These are phyloP conservation scores for Hanseniaspora valbyensis DNA, from an alignment of 805 yeast genomes.

Conservation along the genomic window DNA sequence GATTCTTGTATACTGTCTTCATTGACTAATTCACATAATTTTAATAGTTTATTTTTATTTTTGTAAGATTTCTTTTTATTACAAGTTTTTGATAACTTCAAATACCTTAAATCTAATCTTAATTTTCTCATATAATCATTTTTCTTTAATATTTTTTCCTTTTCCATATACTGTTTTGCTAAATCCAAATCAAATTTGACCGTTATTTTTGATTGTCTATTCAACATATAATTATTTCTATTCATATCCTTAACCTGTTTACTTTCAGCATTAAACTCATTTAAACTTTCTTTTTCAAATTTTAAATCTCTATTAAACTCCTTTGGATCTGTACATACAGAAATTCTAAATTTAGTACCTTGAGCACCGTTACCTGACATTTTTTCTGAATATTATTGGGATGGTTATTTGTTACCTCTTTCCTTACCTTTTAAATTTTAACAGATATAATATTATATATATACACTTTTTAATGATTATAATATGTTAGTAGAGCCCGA, in stretches of 20 bases:
- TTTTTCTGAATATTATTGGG: conserved; percentile 29
- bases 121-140: not conserved
- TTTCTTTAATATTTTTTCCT: not conserved
- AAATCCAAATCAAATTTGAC: not conserved
- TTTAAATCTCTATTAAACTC: not conserved
- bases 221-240: not conserved
- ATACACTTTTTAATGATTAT: not conserved
- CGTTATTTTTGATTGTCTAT: not conserved
- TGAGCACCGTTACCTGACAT: conserved; percentile 94
- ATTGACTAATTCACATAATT: conserved; percentile 2
- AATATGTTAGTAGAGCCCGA: not conserved
- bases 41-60: not conserved
- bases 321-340: conserved; percentile 53
- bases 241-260: not conserved
- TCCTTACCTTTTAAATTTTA: not conserved
- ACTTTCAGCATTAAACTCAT: not conserved
- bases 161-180: not conserved
- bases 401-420: not conserved
- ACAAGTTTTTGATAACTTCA: not conserved
- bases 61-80: not conserved
- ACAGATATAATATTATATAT: not conserved
- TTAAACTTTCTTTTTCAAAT: not conserved
- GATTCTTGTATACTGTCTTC: conserved; percentile 3
- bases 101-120: not conserved
- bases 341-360: conserved; percentile 99